Percentiles rank a stretch among this genome's conserved stretches.
Evolutionary conservation across 768 basidiomycete genomes (phyloP).

Genomic region (Flagelloscypha sp.): DNA sequence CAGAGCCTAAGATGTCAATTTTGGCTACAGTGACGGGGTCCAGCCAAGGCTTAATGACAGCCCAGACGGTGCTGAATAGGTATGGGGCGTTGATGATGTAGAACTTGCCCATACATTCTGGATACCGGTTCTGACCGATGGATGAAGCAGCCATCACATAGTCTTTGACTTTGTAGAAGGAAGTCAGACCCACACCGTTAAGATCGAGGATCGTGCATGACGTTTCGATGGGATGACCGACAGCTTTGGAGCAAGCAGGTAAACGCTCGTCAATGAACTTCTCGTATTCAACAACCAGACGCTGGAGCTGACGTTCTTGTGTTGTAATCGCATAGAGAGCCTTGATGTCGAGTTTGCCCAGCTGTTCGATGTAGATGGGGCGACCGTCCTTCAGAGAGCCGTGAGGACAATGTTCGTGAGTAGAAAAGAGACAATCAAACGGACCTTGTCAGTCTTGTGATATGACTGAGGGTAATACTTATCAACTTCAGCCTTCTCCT

Average conservation of each 20-base stretch:
- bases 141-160: constrained; percentile 69
- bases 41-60: constrained; percentile 84
- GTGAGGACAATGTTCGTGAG: too few relatives aligned
- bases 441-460: constrained; percentile 90
- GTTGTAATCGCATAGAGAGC: constrained; percentile 79
- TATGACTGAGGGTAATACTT: constrained; percentile 95
- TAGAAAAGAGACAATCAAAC: constrained; percentile 9
- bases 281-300: constrained; percentile 91
- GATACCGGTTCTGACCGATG: constrained; percentile 89
- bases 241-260: constrained; percentile 62
- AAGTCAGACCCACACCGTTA: constrained; percentile 53
- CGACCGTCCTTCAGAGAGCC: constrained; percentile 92
- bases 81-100: constrained; percentile 98
- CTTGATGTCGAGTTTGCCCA: constrained; percentile 82
- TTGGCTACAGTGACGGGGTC: constrained; percentile 93
- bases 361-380: constrained; percentile 90
- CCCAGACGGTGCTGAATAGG: constrained; percentile 86
- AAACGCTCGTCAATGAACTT: constrained; percentile 73
- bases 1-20: constrained; percentile 78
- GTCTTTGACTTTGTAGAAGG: constrained; percentile 89
- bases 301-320: constrained; percentile 79
- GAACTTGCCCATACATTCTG: constrained; percentile 95
- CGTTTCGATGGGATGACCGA: constrained; percentile 89
- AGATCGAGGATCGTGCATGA: constrained; percentile 97
- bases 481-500: constrained; percentile 74